A percentile compares a stretch with the other conserved stretches of the same genome.
These are phyloP conservation scores for Fusarium luffae DNA, from an alignment of 2,329 filamentous ascomycete genomes.

Conservation along the genomic window DNA sequence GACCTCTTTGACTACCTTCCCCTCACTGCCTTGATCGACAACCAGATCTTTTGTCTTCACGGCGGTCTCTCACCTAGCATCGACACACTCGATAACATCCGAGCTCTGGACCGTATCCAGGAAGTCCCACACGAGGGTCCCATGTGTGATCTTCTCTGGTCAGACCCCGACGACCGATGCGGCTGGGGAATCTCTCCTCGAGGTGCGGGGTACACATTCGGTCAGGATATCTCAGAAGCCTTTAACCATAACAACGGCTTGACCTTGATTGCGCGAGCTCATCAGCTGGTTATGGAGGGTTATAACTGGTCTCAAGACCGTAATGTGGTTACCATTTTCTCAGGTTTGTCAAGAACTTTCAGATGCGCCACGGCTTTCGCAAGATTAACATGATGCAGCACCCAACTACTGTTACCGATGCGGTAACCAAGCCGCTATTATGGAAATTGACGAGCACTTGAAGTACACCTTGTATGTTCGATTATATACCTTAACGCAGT, in stretches of 20 bases:
- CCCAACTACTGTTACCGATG: conserved; percentile 99
- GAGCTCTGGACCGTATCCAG: conserved; percentile 94
- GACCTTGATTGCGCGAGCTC: conserved; percentile 93
- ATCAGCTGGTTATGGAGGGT: conserved; percentile 99
- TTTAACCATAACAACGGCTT: conserved; percentile 99
- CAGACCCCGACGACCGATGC: conserved; percentile 95
- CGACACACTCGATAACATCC: conserved; percentile 94
- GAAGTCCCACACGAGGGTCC: conserved; percentile 98
- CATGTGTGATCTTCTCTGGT: conserved; percentile 98
- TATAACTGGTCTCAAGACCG: conserved; percentile 99
- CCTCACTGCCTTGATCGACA: conserved; percentile 96
- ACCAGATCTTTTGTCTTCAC: conserved; percentile 99
- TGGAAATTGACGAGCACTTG: conserved; percentile 99
- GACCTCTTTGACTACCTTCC: conserved; percentile 99
- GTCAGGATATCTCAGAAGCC: conserved; percentile 96
- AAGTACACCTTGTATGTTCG: conserved; percentile 97
- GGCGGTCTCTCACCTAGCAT: conserved; percentile 96
- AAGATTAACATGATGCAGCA: conserved; percentile 57
- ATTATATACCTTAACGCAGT: no score
- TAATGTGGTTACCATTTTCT: conserved; percentile 99
- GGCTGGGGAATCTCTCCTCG: conserved; percentile 96
- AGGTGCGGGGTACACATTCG: conserved; percentile 94
- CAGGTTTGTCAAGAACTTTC: conserved; percentile 66
- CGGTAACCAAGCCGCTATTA: conserved; percentile 99
- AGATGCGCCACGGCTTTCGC: background rate